Evolutionary conservation across 805 yeast genomes (phyloP).

Genomic region (Ogataea nonfermentans): DNA sequence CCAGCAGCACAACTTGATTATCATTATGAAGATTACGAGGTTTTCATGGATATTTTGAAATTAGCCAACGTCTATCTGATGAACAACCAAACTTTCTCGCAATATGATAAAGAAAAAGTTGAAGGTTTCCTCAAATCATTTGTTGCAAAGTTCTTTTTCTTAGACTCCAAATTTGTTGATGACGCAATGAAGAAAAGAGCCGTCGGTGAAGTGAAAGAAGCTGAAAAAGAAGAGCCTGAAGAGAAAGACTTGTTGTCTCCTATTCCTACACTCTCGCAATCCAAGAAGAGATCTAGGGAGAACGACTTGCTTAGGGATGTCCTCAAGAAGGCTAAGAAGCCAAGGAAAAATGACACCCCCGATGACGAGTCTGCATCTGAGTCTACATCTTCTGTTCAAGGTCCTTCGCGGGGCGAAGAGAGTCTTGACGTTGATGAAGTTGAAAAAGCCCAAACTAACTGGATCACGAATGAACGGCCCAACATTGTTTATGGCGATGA

Average conservation of each 20-base stretch:
- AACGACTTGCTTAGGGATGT: slow-evolving; percentile 63
- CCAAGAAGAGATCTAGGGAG: slow-evolving; percentile 48
- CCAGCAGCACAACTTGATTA: slow-evolving; percentile 71
- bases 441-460: slow-evolving; percentile 33
- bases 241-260: slow-evolving; percentile 18
- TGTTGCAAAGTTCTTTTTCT: slow-evolving; percentile 66
- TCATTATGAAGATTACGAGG: slow-evolving; percentile 59
- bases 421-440: slow-evolving; percentile 28
- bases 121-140: slow-evolving; percentile 69
- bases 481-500: slow-evolving; percentile 27
- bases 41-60: slow-evolving; percentile 70
- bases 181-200: slow-evolving; percentile 36
- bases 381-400: slow-evolving; percentile 9
- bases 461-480: slow-evolving; percentile 34
- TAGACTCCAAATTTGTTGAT: slow-evolving; percentile 49
- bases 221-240: slow-evolving; percentile 25
- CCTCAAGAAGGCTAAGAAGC: slow-evolving; percentile 41
- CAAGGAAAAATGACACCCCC: slow-evolving; percentile 27
- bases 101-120: slow-evolving; percentile 75
- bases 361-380: slow-evolving; percentile 24
- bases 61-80: slow-evolving; percentile 65
- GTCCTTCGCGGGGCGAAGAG: slow-evolving; percentile 17
- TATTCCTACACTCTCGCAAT: slow-evolving; percentile 29
- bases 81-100: slow-evolving; percentile 72
- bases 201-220: slow-evolving; percentile 27